These are phyloP conservation scores for Diaporthe citrichinensis DNA, from an alignment of 2,329 filamentous ascomycete species.

Conservation along the genomic window DNA sequence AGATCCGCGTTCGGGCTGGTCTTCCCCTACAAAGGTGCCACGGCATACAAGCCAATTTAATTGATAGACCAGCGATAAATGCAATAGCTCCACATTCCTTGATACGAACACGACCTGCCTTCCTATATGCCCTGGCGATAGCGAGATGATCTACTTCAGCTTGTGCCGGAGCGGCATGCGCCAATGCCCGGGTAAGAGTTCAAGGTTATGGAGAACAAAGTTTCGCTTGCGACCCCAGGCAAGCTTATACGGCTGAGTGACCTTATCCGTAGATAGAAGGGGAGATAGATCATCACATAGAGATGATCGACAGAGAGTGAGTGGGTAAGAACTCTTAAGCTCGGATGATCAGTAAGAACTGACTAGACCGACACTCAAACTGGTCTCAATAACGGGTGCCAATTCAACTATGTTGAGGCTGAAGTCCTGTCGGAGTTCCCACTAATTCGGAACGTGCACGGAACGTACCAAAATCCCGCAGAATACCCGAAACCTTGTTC, in stretches of 20 bases:
- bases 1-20: neutral
- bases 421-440: neutral
- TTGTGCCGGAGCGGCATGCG: neutral
- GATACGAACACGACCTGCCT: neutral
- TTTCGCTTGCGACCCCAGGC: constrained; percentile 13
- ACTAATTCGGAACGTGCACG: neutral
- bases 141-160: neutral
- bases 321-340: neutral
- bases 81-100: neutral
- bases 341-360: neutral
- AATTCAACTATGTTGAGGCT: neutral
- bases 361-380: neutral
- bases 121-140: neutral
- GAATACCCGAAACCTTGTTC: constrained; percentile 17
- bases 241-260: neutral
- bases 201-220: constrained; percentile 12
- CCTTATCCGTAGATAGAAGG: neutral
- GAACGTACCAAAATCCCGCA: neutral
- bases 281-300: neutral
- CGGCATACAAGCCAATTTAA: neutral
- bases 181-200: neutral
- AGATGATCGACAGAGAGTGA: neutral
- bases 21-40: neutral
- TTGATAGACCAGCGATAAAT: neutral
- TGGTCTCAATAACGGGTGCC: neutral